These are phyloP conservation scores for Bolboschoenus planiculmis DNA, from an alignment of 176 grass and related monocot genomes.

Conservation along the genomic window DNA sequence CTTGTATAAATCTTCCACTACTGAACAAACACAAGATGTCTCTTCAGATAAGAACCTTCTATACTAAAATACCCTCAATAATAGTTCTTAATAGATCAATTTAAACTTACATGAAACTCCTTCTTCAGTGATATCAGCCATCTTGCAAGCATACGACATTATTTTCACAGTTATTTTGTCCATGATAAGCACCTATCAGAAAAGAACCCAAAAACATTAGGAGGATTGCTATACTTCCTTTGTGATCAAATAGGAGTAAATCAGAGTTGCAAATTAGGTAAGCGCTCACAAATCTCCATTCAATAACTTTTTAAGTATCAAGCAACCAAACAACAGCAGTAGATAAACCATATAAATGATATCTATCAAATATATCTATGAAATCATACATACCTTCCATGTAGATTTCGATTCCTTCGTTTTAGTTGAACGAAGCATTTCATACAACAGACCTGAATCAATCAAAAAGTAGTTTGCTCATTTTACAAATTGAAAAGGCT, in stretches of 20 bases:
- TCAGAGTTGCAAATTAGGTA: background rate
- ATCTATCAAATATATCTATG: background rate
- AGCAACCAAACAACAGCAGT: background rate
- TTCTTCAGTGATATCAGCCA: constrained; percentile 84
- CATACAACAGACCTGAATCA: constrained; percentile 49
- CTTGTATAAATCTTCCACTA: constrained; percentile 98
- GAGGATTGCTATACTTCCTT: background rate
- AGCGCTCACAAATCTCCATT: background rate
- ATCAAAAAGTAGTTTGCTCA: background rate
- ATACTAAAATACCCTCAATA: constrained; percentile 9
- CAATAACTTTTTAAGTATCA: background rate
- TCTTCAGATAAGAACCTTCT: constrained; percentile 25
- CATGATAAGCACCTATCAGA: constrained; percentile 84
- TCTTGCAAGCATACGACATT: constrained; percentile 75
- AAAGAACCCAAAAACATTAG: background rate
- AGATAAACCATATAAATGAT: background rate
- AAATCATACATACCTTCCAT: constrained; percentile 78
- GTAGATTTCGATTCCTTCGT: constrained; percentile 44
- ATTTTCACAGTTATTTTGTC: constrained; percentile 82
- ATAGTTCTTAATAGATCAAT: constrained; percentile 12
- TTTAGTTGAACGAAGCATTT: constrained; percentile 65
- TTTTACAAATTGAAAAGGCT: background rate
- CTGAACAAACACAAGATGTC: constrained; percentile 35
- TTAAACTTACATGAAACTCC: constrained; percentile 70
- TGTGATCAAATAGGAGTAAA: background rate